phyloP scores from a whole-genome alignment of 2,329 filamentous ascomycete genomes.

The Clarireedia hainanense region DNA sequence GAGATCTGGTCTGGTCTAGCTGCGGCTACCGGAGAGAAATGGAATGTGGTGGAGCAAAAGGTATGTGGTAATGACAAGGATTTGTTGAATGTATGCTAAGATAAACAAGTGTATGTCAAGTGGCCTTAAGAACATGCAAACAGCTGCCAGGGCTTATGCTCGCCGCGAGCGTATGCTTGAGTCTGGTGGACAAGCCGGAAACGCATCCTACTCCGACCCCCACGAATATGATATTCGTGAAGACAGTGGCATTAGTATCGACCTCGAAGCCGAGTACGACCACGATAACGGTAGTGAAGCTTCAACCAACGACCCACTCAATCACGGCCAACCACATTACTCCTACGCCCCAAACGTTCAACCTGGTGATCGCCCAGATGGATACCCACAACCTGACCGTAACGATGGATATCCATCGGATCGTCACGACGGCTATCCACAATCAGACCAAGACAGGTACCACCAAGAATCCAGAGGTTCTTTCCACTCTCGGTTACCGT shows the following conservation, averaged over 20 bases:
- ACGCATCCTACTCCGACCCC: not conserved
- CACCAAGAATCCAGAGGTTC: not conserved
- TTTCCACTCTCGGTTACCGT: slow-evolving; percentile 35
- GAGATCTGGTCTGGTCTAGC: slow-evolving; percentile 77
- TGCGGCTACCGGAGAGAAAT: slow-evolving; percentile 71
- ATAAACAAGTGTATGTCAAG: slow-evolving; percentile 66
- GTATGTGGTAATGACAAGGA: slow-evolving; percentile 31
- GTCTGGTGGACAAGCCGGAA: not conserved
- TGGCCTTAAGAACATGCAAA: slow-evolving; percentile 72
- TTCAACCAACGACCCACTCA: slow-evolving; percentile 1
- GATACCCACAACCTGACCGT: slow-evolving; percentile 5
- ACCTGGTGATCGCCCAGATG: slow-evolving; percentile 3
- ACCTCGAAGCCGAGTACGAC: slow-evolving; percentile 37
- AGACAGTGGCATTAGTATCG: slow-evolving; percentile 64
- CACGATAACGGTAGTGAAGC: slow-evolving; percentile 15
- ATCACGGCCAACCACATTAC: slow-evolving; percentile 9
- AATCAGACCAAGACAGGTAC: not conserved
- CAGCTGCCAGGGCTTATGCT: slow-evolving; percentile 56
- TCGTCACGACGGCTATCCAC: not conserved
- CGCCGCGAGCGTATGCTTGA: slow-evolving; percentile 51
- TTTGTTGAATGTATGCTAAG: slow-evolving; percentile 6
- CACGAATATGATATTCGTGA: slow-evolving; percentile 32
- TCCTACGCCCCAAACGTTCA: slow-evolving; percentile 7
- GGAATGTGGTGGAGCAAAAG: slow-evolving; percentile 61
- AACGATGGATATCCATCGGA: slow-evolving; percentile 4